Conservation (phyloP, 2,329 filamentous ascomycete genomes). For the Saccharata proteae region DNA sequence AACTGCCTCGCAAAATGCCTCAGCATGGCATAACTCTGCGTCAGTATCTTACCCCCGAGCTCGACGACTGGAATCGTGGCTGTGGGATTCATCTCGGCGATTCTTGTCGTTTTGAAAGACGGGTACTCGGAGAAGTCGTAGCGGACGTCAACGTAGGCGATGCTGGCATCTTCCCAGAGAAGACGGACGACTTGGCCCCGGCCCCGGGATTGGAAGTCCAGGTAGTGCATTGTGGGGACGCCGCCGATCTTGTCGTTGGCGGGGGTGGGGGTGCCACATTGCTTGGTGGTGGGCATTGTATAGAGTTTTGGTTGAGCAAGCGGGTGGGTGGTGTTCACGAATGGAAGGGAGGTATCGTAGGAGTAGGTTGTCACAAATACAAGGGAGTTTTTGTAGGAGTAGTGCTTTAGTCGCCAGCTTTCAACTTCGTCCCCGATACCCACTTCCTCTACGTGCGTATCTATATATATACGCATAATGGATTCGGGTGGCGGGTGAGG, state of each 20-base stretch:
- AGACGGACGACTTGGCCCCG: constrained; percentile 20
- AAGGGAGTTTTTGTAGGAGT: too few relatives aligned
- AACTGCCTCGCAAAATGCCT: constrained; percentile 17
- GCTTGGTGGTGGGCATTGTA: too few relatives aligned
- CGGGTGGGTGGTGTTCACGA: too few relatives aligned
- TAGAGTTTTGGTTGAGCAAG: too few relatives aligned
- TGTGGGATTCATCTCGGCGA: constrained; percentile 16
- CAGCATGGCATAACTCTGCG: constrained; percentile 21
- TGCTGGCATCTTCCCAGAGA: constrained; percentile 17
- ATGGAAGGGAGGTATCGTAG: too few relatives aligned
- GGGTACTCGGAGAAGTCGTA: constrained; percentile 20
- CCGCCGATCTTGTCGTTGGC: constrained; percentile 21
- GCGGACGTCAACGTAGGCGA: constrained; percentile 19
- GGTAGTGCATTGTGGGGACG: constrained; percentile 20
- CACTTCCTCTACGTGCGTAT: too few relatives aligned
- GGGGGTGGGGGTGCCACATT: too few relatives aligned
- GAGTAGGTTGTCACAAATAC: too few relatives aligned
- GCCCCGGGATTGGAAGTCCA: constrained; percentile 20
- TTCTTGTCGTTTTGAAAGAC: constrained; percentile 14
- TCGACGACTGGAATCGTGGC: constrained; percentile 17
- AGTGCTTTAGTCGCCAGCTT: too few relatives aligned
- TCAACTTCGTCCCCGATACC: too few relatives aligned
- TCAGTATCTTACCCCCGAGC: constrained; percentile 18
- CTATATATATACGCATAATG: too few relatives aligned
- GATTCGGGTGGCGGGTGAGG: too few relatives aligned